Conservation (phyloP, 2,329 filamentous ascomycete genomes). For the Xylaria sp. region DNA sequence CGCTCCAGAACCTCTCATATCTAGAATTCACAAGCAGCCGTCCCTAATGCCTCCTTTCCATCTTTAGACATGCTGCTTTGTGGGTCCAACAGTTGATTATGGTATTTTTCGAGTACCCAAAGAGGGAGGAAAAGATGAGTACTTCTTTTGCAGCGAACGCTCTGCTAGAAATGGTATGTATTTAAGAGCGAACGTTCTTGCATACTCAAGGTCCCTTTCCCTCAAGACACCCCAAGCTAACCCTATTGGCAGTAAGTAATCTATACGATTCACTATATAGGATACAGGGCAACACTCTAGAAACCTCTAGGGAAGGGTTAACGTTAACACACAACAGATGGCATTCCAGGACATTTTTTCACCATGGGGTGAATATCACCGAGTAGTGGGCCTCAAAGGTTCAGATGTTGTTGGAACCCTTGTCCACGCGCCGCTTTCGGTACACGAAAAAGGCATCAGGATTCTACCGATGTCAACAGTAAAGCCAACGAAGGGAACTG, state of each 20-base stretch:
- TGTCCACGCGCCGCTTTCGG: constrained; percentile 85
- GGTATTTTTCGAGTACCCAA: constrained; percentile 67
- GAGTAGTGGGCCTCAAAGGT: constrained; percentile 76
- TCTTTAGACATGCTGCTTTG: constrained; percentile 84
- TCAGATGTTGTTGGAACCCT: constrained; percentile 86
- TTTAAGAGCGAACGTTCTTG: not conserved
- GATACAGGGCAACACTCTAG: not conserved
- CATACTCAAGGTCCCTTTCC: not conserved
- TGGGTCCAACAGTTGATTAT: constrained; percentile 87
- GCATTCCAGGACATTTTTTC: constrained; percentile 88
- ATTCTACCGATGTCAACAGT: constrained; percentile 96
- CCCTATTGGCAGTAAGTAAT: constrained; percentile 10
- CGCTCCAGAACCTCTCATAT: not conserved
- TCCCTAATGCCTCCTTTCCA: not conserved
- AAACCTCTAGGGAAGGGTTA: not conserved
- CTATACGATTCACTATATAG: not conserved
- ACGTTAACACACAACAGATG: constrained; percentile 58
- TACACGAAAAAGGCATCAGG: constrained; percentile 81
- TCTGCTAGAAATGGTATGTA: constrained; percentile 73
- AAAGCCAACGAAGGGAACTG: constrained; percentile 91
- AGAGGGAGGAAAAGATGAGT: constrained; percentile 69
- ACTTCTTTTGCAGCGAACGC: constrained; percentile 82
- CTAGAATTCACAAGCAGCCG: not conserved
- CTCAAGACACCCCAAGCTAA: not conserved
- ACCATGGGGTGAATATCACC: constrained; percentile 55